Evolutionary conservation across 192 early-diverging fungal genomes (phyloP), one percentile per base, ranked within the genome.

Genomic region (Backusella liffmaniae): DNA sequence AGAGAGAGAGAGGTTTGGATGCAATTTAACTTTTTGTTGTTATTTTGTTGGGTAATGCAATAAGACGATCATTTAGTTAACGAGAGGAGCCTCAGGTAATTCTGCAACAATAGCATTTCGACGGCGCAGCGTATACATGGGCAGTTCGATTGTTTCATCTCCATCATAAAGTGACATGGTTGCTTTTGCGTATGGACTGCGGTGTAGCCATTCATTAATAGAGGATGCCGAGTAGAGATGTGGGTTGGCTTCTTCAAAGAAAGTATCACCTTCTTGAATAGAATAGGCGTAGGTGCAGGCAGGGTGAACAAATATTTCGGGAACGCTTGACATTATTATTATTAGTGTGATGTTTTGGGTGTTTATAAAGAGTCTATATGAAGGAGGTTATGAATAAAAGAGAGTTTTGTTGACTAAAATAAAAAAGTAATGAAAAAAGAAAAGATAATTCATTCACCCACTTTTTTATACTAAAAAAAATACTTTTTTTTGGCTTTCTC

Each of bases 51-150:
- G 26, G 3, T 29, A 26, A 26, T 62, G 56, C 56, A 29, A 21
- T 18, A 32, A 35, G 32, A 5, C 30, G 30, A 67, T 12, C 16
- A 49, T 49, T 49, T n/a, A 67, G 67, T 41, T 41, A 21, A 69
- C 34, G 36, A 69, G 23, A 32, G 78, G 78, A 71, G 78, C 78
- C 30, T 79, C 78, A 36, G 78, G 78, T 10, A 79, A 44, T 5
- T 79, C 73, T 15, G 73, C 78, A 49, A 79, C 78, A 18, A 79
- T 56, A 35, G 78, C 78, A 49, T 79, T 79, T 56, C 78, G 49
- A 37, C 78, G 67, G 66, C 78, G 73, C 42, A 79, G 67, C 18
- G 78, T 68, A 71, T 79, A 79, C 21, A 74, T 56, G 29, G 78
- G 78, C 26, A 79, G 29, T 23, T 75, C 67, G 46, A 76, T 76